These are phyloP conservation scores for Ceriops zippeliana DNA, from an alignment of 345 rosid species.

Conservation along the genomic window DNA sequence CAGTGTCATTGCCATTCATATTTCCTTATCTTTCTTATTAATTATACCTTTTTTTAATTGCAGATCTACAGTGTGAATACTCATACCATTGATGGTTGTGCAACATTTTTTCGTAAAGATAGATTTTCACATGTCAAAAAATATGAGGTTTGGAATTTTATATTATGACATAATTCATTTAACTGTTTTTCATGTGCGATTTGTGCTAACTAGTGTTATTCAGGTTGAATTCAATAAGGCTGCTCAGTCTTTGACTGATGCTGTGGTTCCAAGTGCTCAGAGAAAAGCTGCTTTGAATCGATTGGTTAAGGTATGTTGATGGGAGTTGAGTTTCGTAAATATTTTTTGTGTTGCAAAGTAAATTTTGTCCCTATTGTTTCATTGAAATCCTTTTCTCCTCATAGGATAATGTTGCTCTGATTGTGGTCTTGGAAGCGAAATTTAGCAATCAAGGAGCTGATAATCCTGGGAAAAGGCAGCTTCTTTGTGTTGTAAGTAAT, in stretches of 20 bases:
- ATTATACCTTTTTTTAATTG: constrained; percentile 8
- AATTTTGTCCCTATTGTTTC: constrained; percentile 7
- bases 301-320: constrained; percentile 66
- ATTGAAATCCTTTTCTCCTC: constrained; percentile 16
- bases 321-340: constrained; percentile 1
- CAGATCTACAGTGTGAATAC: constrained; percentile 73
- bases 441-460: constrained; percentile 85
- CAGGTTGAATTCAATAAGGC: constrained; percentile 99
- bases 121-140: constrained; percentile 96
- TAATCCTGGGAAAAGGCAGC: constrained; percentile 79
- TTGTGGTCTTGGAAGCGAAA: constrained; percentile 88
- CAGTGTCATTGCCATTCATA: not conserved
- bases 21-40: not conserved
- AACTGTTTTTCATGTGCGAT: not conserved
- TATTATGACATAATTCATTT: not conserved
- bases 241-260: constrained; percentile 96
- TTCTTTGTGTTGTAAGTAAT: constrained; percentile 83
- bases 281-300: constrained; percentile 84
- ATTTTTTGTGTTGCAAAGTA: not conserved
- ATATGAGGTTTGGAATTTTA: constrained; percentile 65
- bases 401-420: constrained; percentile 91
- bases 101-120: constrained; percentile 89
- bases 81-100: constrained; percentile 80
- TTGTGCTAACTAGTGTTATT: constrained; percentile 7
- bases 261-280: constrained; percentile 70